These are phyloP conservation scores for Globisporangium recalcitrans DNA, from an alignment of 352 stramenopile genomes.

Conservation along the genomic window DNA sequence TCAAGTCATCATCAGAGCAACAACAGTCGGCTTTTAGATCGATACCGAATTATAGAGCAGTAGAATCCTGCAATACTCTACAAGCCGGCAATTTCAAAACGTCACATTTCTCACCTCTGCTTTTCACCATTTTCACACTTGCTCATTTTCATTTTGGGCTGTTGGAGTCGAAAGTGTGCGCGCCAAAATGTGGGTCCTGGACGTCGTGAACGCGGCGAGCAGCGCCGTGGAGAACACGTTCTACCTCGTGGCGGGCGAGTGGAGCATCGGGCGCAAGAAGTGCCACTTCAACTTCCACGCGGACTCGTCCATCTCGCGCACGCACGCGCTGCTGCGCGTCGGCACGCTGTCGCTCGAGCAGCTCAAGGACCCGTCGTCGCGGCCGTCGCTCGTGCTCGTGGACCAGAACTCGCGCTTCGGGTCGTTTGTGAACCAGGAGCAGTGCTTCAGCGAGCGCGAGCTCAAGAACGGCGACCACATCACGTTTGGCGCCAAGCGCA, in stretches of 20 bases:
- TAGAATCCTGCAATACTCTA: not conserved
- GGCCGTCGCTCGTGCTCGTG: conserved; percentile 63
- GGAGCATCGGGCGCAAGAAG: conserved; percentile 77
- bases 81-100: not conserved
- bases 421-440: conserved; percentile 82
- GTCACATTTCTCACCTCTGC: not conserved
- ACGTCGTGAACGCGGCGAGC: conserved; percentile 46
- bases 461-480: conserved; percentile 68
- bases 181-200: conserved; percentile 73
- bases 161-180: not conserved
- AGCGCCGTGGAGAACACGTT: conserved; percentile 49
- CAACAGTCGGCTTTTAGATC: not conserved
- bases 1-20: too few relatives aligned
- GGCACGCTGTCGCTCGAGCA: conserved; percentile 55
- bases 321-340: conserved; percentile 70
- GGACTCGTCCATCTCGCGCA: conserved; percentile 79
- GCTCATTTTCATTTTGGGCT: not conserved
- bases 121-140: not conserved
- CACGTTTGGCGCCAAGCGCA: conserved; percentile 82
- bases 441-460: conserved; percentile 39
- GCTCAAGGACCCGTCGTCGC: conserved; percentile 45
- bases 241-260: conserved; percentile 79
- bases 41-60: not conserved
- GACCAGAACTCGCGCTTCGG: conserved; percentile 84
- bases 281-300: conserved; percentile 83